phyloP scores from a whole-genome alignment of 768 basidiomycete genomes.

The Flagelloscypha sp. region DNA sequence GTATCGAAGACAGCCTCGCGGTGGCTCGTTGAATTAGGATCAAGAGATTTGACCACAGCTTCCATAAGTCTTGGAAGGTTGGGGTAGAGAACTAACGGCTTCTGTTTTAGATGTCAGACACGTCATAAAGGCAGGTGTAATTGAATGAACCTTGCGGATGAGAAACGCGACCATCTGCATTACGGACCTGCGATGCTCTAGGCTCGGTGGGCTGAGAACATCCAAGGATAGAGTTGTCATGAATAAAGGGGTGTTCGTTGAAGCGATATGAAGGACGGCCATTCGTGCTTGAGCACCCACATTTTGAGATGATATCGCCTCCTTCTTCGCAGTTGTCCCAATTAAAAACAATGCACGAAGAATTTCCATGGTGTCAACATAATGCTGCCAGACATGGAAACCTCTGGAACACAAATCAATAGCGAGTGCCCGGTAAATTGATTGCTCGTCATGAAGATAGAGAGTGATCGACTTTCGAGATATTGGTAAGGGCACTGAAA shows the following conservation, averaged over 20 bases:
- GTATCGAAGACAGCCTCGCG: constrained; percentile 83
- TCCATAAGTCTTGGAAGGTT: constrained; percentile 83
- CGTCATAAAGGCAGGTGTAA: not conserved
- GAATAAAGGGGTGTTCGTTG: constrained; percentile 77
- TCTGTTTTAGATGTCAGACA: constrained; percentile 31
- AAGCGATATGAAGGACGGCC: constrained; percentile 80
- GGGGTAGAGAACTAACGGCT: constrained; percentile 76
- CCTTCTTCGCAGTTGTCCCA: constrained; percentile 65
- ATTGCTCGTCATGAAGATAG: constrained; percentile 69
- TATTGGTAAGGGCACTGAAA: constrained; percentile 67
- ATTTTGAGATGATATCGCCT: constrained; percentile 59
- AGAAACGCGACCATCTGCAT: constrained; percentile 92
- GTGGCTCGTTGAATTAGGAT: constrained; percentile 73
- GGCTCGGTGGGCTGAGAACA: constrained; percentile 61
- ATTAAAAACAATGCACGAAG: constrained; percentile 76
- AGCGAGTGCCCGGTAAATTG: constrained; percentile 60
- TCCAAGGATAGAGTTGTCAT: constrained; percentile 92
- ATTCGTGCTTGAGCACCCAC: constrained; percentile 70
- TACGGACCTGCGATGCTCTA: constrained; percentile 77
- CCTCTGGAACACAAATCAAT: constrained; percentile 89
- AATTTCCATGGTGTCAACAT: constrained; percentile 83
- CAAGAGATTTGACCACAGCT: constrained; percentile 92
- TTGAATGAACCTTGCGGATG: constrained; percentile 65
- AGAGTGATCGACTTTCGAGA: constrained; percentile 74
- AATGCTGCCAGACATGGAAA: constrained; percentile 91